Percentiles rank a stretch among this genome's conserved stretches.
phyloP scores from a whole-genome alignment of 345 rosid genomes.

The Acer saccharum region DNA sequence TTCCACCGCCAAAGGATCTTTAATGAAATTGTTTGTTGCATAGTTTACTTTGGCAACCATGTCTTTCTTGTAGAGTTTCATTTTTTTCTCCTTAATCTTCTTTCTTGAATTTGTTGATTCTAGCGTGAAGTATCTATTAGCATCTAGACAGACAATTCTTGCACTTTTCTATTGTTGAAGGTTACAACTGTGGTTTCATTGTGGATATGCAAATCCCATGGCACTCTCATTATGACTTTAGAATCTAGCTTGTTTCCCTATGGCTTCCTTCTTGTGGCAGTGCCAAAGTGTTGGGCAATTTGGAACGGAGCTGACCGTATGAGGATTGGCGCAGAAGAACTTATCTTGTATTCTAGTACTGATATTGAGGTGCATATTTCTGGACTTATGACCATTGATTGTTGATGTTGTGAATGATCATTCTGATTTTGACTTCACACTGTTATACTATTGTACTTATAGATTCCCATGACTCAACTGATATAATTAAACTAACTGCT shows the following conservation, averaged over 20 bases:
- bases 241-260: neutral
- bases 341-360: conserved; percentile 80
- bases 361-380: conserved; percentile 69
- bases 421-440: neutral
- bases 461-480: neutral
- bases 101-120: neutral
- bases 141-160: neutral
- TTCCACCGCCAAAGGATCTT: neutral
- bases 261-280: conserved; percentile 10
- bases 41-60: neutral
- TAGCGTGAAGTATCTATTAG: neutral
- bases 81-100: neutral
- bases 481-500: neutral
- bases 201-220: neutral
- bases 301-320: conserved; percentile 31
- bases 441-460: neutral
- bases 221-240: neutral
- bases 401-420: neutral
- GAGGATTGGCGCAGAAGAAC: conserved; percentile 59
- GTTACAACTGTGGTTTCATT: neutral
- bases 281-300: conserved; percentile 87
- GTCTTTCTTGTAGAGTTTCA: neutral
- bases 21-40: neutral
- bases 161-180: neutral
- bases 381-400: neutral